Evolutionary conservation across 768 basidiomycete species (phyloP).

Genomic region (Pholiota conissans): DNA sequence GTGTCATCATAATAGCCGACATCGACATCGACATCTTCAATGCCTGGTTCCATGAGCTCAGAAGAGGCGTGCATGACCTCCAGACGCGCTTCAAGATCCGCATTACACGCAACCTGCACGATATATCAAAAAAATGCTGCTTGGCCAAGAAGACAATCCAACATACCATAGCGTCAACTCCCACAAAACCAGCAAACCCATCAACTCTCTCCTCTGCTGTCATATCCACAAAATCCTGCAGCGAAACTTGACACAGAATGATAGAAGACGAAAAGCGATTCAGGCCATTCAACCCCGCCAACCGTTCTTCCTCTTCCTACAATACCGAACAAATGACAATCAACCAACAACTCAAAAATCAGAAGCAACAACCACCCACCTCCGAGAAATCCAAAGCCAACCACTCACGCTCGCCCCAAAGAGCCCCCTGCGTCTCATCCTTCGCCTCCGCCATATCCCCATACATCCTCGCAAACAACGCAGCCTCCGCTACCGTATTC

Average conservation of each 20-base stretch:
- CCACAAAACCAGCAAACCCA: conserved; percentile 47
- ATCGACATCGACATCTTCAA: too few species aligned
- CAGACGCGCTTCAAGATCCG: conserved; percentile 18
- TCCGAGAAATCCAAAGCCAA: conserved; percentile 55
- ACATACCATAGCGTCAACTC: conserved; percentile 54
- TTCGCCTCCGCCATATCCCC: conserved; percentile 56
- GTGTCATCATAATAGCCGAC: too few species aligned
- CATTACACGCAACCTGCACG: conserved; percentile 17
- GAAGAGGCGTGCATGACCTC: conserved; percentile 11
- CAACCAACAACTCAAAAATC: neutral
- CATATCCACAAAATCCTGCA: conserved; percentile 58
- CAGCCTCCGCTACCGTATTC: conserved; percentile 56
- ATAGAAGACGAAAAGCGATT: conserved; percentile 70
- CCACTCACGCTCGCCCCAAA: conserved; percentile 69
- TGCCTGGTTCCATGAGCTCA: neutral
- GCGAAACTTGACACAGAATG: conserved; percentile 52
- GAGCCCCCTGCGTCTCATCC: conserved; percentile 39
- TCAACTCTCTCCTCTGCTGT: conserved; percentile 45
- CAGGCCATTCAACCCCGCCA: conserved; percentile 60
- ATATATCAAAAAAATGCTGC: neutral
- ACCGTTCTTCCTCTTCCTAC: conserved; percentile 57
- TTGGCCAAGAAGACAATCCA: neutral
- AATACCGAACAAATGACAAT: neutral
- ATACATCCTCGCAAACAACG: conserved; percentile 50
- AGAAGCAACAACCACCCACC: conserved; percentile 31